Base-by-base conservation (phyloP, 2,329 filamentous ascomycete genomes). In the Alternaria brassicicola region DNA sequence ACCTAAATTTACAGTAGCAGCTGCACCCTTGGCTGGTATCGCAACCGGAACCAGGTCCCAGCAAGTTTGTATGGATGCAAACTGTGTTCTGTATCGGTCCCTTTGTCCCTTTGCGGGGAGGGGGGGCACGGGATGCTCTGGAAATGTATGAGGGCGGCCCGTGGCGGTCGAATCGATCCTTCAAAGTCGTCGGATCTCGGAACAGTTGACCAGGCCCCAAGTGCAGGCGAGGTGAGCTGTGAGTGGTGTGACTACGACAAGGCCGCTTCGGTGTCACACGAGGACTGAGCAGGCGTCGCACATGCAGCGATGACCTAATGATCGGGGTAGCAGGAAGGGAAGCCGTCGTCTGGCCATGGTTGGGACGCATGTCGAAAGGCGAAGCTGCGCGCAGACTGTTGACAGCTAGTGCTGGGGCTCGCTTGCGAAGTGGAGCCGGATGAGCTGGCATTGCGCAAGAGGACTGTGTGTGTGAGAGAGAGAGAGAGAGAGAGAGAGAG, bases 191-290 rank as follows among this genome's bases (percentile, higher is more conserved):
- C 46, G 49, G 59, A 66, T 55, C 54, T 64, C 54, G 59, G 61
- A 56, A 55, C 42, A 35, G 35, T 43, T 52, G 28, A 31, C 33
- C 43, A 42, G 39, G 45, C 23, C 35, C 52, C n/a, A 49, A 36
- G 15, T 49, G 19, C 43, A 52, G 49, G 51, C 55, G 35, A 55
- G 53, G 45, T 58, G 31, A 33, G 35, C 45, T 31, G 39, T 48
- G 30, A 26, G 53, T 63, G 57, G 59, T 58, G 57, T 67, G 63
- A 81, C 6, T 78, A 75, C 21, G 21, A 36, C 15, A 66, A 70
- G 59, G 59, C 52, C 42, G 50, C 54, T 43, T 30, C 43, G 30
- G 51, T 31, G 58, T 62, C 48, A 52, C 52, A 63, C 63, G 56
- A 65, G 55, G 52, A 42, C 50, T 61, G 42, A 51, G 54, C 50